Evolutionary conservation across 257 asterid genomes (phyloP), one percentile per base, ranked within the genome.

Genomic region (Solanum dulcamara): DNA sequence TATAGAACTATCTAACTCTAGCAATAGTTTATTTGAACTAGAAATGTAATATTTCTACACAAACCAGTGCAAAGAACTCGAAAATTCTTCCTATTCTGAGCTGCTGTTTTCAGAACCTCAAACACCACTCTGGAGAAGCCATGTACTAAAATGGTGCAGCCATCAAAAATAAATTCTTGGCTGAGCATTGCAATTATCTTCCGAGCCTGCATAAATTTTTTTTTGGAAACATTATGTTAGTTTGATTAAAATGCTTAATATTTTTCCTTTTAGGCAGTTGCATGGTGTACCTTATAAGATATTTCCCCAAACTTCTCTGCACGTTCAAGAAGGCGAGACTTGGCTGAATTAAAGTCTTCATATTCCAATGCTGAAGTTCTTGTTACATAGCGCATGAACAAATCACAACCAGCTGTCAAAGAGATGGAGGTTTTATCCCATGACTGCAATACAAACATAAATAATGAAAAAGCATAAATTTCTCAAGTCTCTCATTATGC

Each of bases 381-480:
- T 71, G 97, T 96, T 62, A 96, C 98, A 59, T 95, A 92, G 66
- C 99, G 92, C 96, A 95, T 92, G 92, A 96, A 96, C 84, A 94
- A 92, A 87, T 95, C 98, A 84, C 97, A 96, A 18, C 97, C 98
- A 85, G 98, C 98, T 28, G 98, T 91, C 90, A 96, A 86, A 81
- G 99, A 96, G 90, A 95, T 95, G 20, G 98, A 95, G 84, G 99
- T 95, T n/a, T 94, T 90, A 88, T 96, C 99, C 98, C 97, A 96
- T 64, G 96, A 92, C 99, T 95, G 92, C 80, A 38, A 87, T 64
- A 74, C 85, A 77, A 26, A 86, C 18, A 86, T 1, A 81, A 80
- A 60, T 6, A 14, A 37, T 70, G 60, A 30, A 79, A 48, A 13
- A 44, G 5, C 64, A 17, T 79, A 79, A 28, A 15, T 26, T 28